Percentiles rank a stretch among this genome's conserved stretches.
Evolutionary conservation across 1,284 basidiomycete genomes (phyloP).

Genomic region (Moesziomyces sp.): DNA sequence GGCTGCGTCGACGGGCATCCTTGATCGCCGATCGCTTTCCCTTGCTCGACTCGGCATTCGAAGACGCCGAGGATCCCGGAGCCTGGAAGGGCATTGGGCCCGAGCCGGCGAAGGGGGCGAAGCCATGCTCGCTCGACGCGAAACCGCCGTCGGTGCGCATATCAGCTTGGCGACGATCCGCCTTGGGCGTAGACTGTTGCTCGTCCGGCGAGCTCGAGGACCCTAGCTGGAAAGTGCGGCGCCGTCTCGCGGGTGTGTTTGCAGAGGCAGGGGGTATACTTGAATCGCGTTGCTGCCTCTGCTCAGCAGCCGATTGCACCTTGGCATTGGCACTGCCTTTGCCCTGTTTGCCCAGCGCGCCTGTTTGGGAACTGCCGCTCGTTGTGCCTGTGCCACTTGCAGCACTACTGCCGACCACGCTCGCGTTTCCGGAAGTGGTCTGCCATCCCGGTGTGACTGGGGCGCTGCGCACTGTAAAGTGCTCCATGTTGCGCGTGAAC

Average conservation of each 20-base stretch:
- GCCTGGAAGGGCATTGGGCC: conserved; percentile 24
- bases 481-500: conserved; percentile 60
- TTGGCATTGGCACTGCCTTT: background rate
- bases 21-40: conserved; percentile 36
- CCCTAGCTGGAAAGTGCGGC: conserved; percentile 46
- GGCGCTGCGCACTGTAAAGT: conserved; percentile 60
- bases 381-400: conserved; percentile 44
- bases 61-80: conserved; percentile 17
- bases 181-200: background rate
- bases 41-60: conserved; percentile 18
- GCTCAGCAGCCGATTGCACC: conserved; percentile 1
- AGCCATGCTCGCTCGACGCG: conserved; percentile 18
- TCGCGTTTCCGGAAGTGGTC: conserved; percentile 22
- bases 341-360: conserved; percentile 9
- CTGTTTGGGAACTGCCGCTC: conserved; percentile 37
- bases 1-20: conserved; percentile 21
- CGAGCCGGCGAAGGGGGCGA: conserved; percentile 24
- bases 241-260: conserved; percentile 28
- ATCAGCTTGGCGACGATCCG: conserved; percentile 2
- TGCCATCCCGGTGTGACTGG: conserved; percentile 57
- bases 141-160: background rate
- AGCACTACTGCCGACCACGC: conserved; percentile 42
- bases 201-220: conserved; percentile 15
- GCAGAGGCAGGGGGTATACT: conserved; percentile 3
- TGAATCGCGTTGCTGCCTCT: conserved; percentile 5